Percentiles rank a stretch among this genome's conserved stretches.
phyloP scores from a whole-genome alignment of 2,329 filamentous ascomycete genomes.

The Xylaria sp. region DNA sequence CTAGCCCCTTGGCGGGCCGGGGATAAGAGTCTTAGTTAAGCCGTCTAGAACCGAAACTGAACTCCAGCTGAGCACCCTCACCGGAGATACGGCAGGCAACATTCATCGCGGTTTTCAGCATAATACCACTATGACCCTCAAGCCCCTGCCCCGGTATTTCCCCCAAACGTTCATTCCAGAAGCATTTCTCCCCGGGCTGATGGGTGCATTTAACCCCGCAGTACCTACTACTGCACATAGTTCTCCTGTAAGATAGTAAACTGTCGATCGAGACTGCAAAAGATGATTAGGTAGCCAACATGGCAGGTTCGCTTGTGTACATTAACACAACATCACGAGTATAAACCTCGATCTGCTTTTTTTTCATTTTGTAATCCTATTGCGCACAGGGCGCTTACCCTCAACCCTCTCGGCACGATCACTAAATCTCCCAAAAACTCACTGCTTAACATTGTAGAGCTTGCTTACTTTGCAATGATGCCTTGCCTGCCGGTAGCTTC shows the following conservation, averaged over 20 bases:
- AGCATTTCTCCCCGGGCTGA: no score
- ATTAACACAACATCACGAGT: neutral
- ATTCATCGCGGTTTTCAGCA: neutral
- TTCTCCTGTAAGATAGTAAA: no score
- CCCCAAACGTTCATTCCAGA: no score
- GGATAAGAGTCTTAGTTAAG: neutral
- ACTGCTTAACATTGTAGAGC: neutral
- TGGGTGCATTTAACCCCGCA: no score
- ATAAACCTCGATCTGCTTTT: neutral
- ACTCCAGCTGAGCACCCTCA: neutral
- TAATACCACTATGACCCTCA: neutral
- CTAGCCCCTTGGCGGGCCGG: neutral
- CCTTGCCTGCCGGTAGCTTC: conserved; percentile 4
- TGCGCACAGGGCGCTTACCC: neutral
- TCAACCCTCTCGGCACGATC: no score
- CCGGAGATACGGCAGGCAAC: neutral
- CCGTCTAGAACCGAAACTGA: neutral
- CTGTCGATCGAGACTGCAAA: no score
- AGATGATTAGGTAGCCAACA: no score
- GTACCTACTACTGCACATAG: no score
- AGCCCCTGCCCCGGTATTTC: neutral
- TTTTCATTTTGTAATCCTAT: neutral
- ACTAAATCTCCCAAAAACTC: neutral
- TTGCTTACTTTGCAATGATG: conserved; percentile 2
- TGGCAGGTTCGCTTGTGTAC: no score